phyloP scores from a whole-genome alignment of 2,329 filamentous ascomycete species.

The Fusarium mexicanum region DNA sequence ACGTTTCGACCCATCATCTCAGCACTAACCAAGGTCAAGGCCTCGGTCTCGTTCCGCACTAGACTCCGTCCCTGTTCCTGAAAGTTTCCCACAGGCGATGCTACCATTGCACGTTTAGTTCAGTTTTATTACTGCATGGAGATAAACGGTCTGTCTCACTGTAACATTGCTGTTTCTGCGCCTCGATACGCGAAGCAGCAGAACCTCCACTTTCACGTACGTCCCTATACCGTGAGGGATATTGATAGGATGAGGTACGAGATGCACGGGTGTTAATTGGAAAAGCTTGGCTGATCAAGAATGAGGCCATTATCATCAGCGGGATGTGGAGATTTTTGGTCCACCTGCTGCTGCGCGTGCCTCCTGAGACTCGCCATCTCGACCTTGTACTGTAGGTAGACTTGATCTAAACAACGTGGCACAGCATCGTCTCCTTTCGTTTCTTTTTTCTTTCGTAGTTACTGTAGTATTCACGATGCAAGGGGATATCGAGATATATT shows the following conservation, averaged over 20 bases:
- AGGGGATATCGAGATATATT: neutral
- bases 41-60: conserved; percentile 23
- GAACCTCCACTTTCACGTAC: neutral
- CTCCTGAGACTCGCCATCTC: conserved; percentile 13
- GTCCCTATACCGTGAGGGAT: neutral
- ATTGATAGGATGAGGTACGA: neutral
- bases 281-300: conserved; percentile 33
- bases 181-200: conserved; percentile 21
- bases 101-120: conserved; percentile 14
- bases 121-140: neutral
- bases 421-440: neutral
- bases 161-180: neutral
- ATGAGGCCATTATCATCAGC: conserved; percentile 28
- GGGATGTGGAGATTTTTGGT: conserved; percentile 23
- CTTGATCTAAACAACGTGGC: conserved; percentile 9
- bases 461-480: neutral
- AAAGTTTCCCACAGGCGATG: neutral
- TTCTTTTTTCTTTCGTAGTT: neutral
- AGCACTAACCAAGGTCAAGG: conserved; percentile 2
- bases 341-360: conserved; percentile 1
- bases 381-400: neutral
- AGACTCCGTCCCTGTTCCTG: neutral
- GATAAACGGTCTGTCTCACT: conserved; percentile 4
- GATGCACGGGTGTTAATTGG: neutral
- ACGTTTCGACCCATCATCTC: conserved; percentile 8